Evolutionary conservation across 2,329 filamentous ascomycete species (phyloP).

Genomic region (Aspergillus novofumigatus): DNA sequence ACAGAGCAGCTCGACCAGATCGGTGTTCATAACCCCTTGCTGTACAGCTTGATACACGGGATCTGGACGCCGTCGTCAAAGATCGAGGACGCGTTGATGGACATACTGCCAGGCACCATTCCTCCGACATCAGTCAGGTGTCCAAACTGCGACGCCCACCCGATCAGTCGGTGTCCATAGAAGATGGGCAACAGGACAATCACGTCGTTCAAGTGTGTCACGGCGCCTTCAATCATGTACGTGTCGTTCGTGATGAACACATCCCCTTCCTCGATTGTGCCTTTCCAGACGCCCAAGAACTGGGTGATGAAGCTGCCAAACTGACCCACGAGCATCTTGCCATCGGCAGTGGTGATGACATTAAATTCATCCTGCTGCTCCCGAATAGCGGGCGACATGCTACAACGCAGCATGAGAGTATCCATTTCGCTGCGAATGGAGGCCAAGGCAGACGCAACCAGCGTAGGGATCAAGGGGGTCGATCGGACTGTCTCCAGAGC

Average conservation of each 20-base stretch:
- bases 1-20: conserved; percentile 44
- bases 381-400: conserved; percentile 49
- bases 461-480: conserved; percentile 42
- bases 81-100: conserved; percentile 45
- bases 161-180: conserved; percentile 42
- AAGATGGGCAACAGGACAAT: conserved; percentile 49
- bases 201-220: conserved; percentile 49
- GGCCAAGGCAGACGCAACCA: conserved; percentile 44
- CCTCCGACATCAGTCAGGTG: conserved; percentile 46
- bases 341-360: conserved; percentile 47
- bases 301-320: conserved; percentile 49
- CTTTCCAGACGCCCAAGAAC: conserved; percentile 46
- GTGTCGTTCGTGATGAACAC: conserved; percentile 51
- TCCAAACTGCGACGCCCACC: conserved; percentile 50
- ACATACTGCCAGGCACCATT: conserved; percentile 50
- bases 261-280: conserved; percentile 47
- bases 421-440: conserved; percentile 50
- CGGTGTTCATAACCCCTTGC: conserved; percentile 41
- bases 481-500: conserved; percentile 35
- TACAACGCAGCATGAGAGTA: conserved; percentile 48
- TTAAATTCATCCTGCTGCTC: conserved; percentile 53
- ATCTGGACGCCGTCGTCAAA: conserved; percentile 51
- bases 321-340: conserved; percentile 51
- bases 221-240: conserved; percentile 47
- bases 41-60: conserved; percentile 47